These are phyloP conservation scores for Hericium rajendrae DNA, from an alignment of 768 basidiomycete genomes.

Conservation along the genomic window DNA sequence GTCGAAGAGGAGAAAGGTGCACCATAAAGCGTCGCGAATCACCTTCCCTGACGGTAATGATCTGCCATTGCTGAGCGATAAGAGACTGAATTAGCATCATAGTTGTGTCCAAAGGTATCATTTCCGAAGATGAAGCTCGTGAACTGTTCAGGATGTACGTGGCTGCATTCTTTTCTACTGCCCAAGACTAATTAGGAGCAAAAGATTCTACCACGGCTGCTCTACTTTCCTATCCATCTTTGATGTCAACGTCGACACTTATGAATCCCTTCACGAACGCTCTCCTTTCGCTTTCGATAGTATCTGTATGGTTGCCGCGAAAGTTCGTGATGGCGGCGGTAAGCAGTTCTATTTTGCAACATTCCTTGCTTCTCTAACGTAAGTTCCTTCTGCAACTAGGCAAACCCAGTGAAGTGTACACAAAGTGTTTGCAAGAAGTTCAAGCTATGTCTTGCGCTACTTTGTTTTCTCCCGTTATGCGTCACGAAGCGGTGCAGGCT, in stretches of 20 bases:
- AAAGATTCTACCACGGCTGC: constrained; percentile 87
- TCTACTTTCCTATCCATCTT: constrained; percentile 87
- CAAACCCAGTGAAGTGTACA: constrained; percentile 63
- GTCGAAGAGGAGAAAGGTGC: constrained; percentile 60
- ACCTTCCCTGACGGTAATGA: constrained; percentile 68
- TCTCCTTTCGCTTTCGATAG: constrained; percentile 91
- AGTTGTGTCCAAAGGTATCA: constrained; percentile 81
- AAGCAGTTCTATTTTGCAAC: constrained; percentile 14
- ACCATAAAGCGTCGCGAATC: constrained; percentile 49
- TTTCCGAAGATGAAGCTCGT: constrained; percentile 75
- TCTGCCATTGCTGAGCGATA: background rate
- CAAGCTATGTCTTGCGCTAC: constrained; percentile 78
- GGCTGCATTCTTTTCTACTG: background rate
- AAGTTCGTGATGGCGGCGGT: constrained; percentile 88
- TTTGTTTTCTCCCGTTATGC: constrained; percentile 76
- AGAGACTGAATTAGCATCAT: constrained; percentile 4
- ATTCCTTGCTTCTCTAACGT: constrained; percentile 8
- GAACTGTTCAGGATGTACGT: constrained; percentile 79
- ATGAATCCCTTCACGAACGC: constrained; percentile 73
- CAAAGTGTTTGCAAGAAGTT: constrained; percentile 73
- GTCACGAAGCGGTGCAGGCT: constrained; percentile 84
- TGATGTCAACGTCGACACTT: constrained; percentile 75
- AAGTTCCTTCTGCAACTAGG: constrained; percentile 28
- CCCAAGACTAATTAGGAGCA: too few species aligned
- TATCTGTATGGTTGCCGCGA: constrained; percentile 89